Conservation (phyloP, 2,329 filamentous ascomycete genomes). For the Pleomassaria siparia region DNA sequence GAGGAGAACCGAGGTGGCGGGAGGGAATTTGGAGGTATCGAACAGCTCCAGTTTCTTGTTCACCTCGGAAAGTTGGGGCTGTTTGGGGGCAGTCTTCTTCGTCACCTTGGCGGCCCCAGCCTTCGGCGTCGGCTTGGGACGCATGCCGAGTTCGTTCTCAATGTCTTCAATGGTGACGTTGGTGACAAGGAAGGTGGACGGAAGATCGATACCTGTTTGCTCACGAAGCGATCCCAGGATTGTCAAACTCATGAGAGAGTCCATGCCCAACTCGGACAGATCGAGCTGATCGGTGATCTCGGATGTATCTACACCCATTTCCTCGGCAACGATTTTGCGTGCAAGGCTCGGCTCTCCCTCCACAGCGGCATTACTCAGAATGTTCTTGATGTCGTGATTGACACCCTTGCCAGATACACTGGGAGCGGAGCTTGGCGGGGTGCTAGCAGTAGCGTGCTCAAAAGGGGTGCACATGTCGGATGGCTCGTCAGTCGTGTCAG, state of each 20-base stretch:
- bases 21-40: constrained; percentile 49
- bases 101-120: constrained; percentile 32
- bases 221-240: constrained; percentile 55
- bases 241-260: constrained; percentile 56
- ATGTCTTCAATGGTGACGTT: constrained; percentile 67
- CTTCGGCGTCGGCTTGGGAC: constrained; percentile 45
- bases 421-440: constrained; percentile 52
- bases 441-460: constrained; percentile 45
- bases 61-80: constrained; percentile 50
- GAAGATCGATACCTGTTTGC: constrained; percentile 53
- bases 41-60: constrained; percentile 48
- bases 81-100: constrained; percentile 28
- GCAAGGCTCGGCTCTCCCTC: constrained; percentile 49
- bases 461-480: constrained; percentile 47
- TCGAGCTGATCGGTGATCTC: constrained; percentile 60
- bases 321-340: constrained; percentile 52
- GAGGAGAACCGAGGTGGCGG: constrained; percentile 58
- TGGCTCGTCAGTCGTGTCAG: constrained; percentile 42
- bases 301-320: constrained; percentile 67
- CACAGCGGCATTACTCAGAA: constrained; percentile 33
- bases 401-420: constrained; percentile 48
- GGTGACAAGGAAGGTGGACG: constrained; percentile 58
- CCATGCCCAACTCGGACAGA: constrained; percentile 60
- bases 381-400: constrained; percentile 29
- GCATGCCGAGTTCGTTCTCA: constrained; percentile 64